Evolutionary conservation across 1,284 basidiomycete species (phyloP), one percentile per base, ranked within the genome.

Genomic region (Cryptococcus hybrid): DNA sequence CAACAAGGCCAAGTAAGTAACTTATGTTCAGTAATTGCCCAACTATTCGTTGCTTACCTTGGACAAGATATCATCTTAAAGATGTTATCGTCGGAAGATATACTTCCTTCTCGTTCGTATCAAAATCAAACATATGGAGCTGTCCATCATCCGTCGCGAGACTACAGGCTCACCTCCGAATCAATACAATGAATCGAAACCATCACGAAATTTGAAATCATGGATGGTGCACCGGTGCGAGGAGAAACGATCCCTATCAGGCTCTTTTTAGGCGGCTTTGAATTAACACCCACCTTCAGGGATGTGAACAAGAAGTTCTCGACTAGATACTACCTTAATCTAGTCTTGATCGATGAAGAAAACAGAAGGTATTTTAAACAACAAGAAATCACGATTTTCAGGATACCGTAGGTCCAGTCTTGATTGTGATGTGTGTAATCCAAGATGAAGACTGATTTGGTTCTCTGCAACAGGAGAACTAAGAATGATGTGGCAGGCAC

Each of bases 111-210:
- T 99, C 46, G 95, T 99, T 6, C 88, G 95, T 59, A 98, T 99
- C 84, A 98, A 99, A 83, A 98, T 99, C 81, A 98, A 99, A 79
- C 94, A 99, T 70, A 98, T 98, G 94, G 96, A 99, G 73, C 83
- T 99, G 15, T 96, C 92, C 12, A 98, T 98, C 73, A 98, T 99
- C 65, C 87, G 95, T 35, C 84, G 95, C 44, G 95, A 99, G 77
- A 98, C 95, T 18, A 98, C 96, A 0, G 95, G 95, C 15, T 84
- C 92, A 3, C 89, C 90, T 3, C 96, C 95, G 7, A 99, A 99
- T 74, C 92, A 95, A 79, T 99, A 99, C 79, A 99, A 98, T 76
- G 95, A 99, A 78, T 92, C 64, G 95, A 99, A 75, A 99, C 95
- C 4, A 99, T 99, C 69, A 98, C 96, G 35, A 99, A 99, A 78